Base-by-base conservation (phyloP, 257 asterid genomes). In the Capsicum baccatum region DNA sequence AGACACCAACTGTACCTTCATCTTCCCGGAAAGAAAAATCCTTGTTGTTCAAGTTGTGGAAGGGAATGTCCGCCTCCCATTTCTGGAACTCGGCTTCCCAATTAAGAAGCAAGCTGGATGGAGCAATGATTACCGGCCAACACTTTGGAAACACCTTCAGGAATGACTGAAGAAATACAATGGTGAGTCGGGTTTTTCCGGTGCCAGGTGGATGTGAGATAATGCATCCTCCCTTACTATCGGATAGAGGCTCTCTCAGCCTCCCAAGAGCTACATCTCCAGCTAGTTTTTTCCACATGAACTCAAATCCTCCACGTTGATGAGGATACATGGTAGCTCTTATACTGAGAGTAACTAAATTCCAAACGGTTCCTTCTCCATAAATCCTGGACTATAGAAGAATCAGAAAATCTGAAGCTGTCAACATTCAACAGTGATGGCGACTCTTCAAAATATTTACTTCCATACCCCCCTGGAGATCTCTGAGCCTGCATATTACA, bases 171-270 rank as follows among this genome's bases (percentile, higher is more conserved):
- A 92, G 90, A 80, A 95, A 94, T 52, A 91, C 93, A 39, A 95
- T 87, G 8, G 93, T 87, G 50, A 94, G 90, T 13, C 90, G 90
- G 74, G 95, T 91, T 86, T 95, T 93, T 80, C 99, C 98, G 0
- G 98, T 94, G 26, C 98, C 97, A n/a, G 97, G 99, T 5, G 94
- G 96, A 73, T 95, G 99, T 3, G 96, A 94, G 66, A 94, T 92
- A 48, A 95, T 92, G 91, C 97, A 92, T 81, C 99, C 97, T 6
- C 89, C 83, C 54, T 97, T 94, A 1, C 86, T 88, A 3, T 44
- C 35, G 0, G 89, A 44, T 0, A 87, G 82, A 0, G 83, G 88
- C 8, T 50, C 63, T 39, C n/a, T 44, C 48, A 92, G 89, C 10
- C 90, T 91, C 57, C 94, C 84, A 9, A 92, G 60, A 44, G 19